phyloP scores from a whole-genome alignment of 345 rosid genomes.

The Gynandropsis gynandra region DNA sequence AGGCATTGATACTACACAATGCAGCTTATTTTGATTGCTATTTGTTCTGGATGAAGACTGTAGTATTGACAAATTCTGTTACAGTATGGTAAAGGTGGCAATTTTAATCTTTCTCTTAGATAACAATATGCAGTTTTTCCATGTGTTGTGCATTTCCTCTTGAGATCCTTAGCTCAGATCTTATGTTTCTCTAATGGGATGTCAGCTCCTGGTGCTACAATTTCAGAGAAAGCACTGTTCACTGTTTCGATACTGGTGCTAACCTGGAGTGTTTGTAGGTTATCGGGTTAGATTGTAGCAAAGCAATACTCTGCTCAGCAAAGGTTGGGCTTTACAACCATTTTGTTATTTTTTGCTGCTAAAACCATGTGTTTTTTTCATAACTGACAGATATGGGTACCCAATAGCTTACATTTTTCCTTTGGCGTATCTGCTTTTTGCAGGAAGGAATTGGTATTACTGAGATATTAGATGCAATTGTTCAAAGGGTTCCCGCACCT shows the following conservation, averaged over 20 bases:
- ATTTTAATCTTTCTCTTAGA: too few relatives aligned
- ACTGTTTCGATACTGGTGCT: slow-evolving; percentile 1
- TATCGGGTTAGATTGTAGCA: slow-evolving; percentile 90
- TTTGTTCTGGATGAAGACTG: too few relatives aligned
- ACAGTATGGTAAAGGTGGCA: too few relatives aligned
- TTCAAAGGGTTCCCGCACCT: slow-evolving; percentile 79
- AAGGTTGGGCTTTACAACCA: slow-evolving; percentile 50
- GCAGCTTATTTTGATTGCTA: background rate
- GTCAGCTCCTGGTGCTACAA: slow-evolving; percentile 16
- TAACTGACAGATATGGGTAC: background rate
- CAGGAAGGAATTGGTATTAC: slow-evolving; percentile 90
- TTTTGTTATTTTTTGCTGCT: slow-evolving; percentile 10
- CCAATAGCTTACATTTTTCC: slow-evolving; percentile 1
- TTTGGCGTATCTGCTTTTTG: slow-evolving; percentile 17
- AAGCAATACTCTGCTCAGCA: slow-evolving; percentile 92
- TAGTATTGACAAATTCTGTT: too few relatives aligned
- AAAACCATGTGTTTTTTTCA: background rate
- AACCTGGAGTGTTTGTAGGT: slow-evolving; percentile 38
- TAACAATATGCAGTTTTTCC: background rate
- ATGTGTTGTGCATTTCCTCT: slow-evolving; percentile 8
- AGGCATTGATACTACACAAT: slow-evolving; percentile 12
- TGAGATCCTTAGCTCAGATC: background rate
- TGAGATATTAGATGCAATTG: slow-evolving; percentile 76
- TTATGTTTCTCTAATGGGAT: slow-evolving; percentile 3
- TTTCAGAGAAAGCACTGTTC: slow-evolving; percentile 12